A percentile compares a stretch with the other conserved stretches of the same genome.
phyloP scores from a whole-genome alignment of 2,329 filamentous ascomycete species.

The Fusarium nematophilum region DNA sequence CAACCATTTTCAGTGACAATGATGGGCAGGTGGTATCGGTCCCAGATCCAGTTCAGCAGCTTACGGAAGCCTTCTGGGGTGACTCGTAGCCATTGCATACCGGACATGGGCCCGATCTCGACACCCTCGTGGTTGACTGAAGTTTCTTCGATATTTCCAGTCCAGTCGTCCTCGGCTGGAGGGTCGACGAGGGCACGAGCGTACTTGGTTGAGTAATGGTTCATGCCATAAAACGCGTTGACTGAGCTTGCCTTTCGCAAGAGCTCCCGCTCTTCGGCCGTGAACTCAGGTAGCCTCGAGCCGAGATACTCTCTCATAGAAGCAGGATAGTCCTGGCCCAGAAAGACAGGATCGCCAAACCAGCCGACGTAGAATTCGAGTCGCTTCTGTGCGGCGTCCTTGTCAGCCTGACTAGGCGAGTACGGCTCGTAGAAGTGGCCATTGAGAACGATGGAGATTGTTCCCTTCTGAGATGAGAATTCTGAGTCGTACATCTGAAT shows the following conservation, averaged over 20 bases:
- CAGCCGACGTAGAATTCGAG: slow-evolving; percentile 39
- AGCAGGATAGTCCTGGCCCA: slow-evolving; percentile 35
- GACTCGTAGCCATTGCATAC: slow-evolving; percentile 24
- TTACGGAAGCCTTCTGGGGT: slow-evolving; percentile 37
- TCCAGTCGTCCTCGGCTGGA: slow-evolving; percentile 36
- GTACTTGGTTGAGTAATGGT: slow-evolving; percentile 50
- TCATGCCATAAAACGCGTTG: slow-evolving; percentile 50
- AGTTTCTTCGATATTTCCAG: slow-evolving; percentile 29
- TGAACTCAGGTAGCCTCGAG: slow-evolving; percentile 34
- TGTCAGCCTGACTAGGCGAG: slow-evolving; percentile 4
- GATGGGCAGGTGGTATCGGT: slow-evolving; percentile 30
- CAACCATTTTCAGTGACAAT: slow-evolving; percentile 39
- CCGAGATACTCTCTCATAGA: slow-evolving; percentile 35
- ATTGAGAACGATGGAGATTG: slow-evolving; percentile 37
- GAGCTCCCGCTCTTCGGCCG: slow-evolving; percentile 15
- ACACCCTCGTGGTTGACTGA: slow-evolving; percentile 38
- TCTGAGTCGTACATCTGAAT: slow-evolving; percentile 25
- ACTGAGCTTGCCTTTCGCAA: slow-evolving; percentile 13
- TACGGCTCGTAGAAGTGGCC: slow-evolving; percentile 39
- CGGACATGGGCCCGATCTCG: slow-evolving; percentile 20
- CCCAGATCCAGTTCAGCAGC: slow-evolving; percentile 36
- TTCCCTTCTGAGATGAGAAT: slow-evolving; percentile 29
- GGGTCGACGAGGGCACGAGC: slow-evolving; percentile 36
- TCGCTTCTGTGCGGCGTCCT: slow-evolving; percentile 21
- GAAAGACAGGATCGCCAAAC: slow-evolving; percentile 39